Evolutionary conservation across 768 basidiomycete species (phyloP), one percentile per base, ranked within the genome.

Genomic region (Agrocybe chaxingu): DNA sequence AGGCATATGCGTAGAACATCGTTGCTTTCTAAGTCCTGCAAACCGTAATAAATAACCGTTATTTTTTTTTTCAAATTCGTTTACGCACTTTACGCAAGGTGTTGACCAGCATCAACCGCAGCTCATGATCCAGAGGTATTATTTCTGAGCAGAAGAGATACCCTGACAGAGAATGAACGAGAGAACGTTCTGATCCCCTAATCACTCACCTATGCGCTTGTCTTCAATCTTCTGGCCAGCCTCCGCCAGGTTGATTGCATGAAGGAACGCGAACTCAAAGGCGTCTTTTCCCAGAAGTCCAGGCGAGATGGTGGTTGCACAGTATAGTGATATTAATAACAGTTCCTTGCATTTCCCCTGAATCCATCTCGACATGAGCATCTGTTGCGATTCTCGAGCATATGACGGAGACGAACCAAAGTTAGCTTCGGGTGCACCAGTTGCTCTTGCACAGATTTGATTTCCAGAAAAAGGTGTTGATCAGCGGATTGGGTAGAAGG

Each of bases 91-190:
- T 93, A 54, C 89, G 82, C 32, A 92, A 63, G 4, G 91, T 92
- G 57, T 94, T 94, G 51, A 93, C 84, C 16, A 92, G 75, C 86
- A 94, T 91, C 18, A 94, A 71, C 45, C 82, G 78, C 31, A 92
- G 71, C 52, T 91, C 89, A 60, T 91, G 82, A 34, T 75, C 65
- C 7, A 70, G 59, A 35, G 81, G 79, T 82, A 93, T 89, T 16
- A 89, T 65, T 61, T 87, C 82, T 47, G 76, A 66, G 60, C 90
- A 92, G 62, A 89, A 92, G 6, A 85, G 66, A 68, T 92, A 92
- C 9, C 89, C 90, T 93, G 56, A 46, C 47, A 43, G 29, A 30
- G 45, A n/a, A 2, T 13, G 30, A 24, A 42, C 12, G 16, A 30
- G 29, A 40, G 13, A 3, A 11, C 10, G 30, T 19, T 35, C 5